phyloP scores from a whole-genome alignment of 129 eudicot species.

The Heracleum sosnowskyi region DNA sequence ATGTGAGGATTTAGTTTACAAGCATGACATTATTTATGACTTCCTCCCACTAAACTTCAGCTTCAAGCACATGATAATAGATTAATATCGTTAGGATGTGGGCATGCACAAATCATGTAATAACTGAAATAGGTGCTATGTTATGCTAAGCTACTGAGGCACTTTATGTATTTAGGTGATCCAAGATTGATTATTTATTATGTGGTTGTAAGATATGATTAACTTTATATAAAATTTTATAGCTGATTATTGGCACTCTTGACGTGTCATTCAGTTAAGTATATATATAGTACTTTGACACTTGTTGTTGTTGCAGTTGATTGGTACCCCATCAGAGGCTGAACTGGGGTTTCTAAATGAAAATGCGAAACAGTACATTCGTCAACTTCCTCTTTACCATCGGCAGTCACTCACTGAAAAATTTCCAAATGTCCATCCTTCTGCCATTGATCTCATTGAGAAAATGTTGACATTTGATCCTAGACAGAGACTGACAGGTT shows the following conservation, averaged over 20 bases:
- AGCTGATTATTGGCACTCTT: neutral
- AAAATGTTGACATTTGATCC: conserved; percentile 94
- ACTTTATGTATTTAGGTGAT: neutral
- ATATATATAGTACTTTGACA: neutral
- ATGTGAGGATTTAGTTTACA: too few relatives aligned
- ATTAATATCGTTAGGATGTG: neutral
- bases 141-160: neutral
- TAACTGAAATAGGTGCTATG: neutral
- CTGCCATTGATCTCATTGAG: conserved; percentile 24
- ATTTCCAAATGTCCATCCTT: conserved; percentile 75
- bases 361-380: conserved; percentile 70
- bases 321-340: conserved; percentile 87
- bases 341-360: conserved; percentile 79
- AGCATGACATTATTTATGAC: too few relatives aligned
- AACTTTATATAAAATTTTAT: neutral
- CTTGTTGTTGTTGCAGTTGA: conserved; percentile 39
- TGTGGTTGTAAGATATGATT: neutral
- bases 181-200: neutral
- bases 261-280: neutral
- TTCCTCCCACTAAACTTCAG: too few relatives aligned
- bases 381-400: conserved; percentile 51
- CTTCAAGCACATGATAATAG: neutral
- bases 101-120: neutral
- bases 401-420: conserved; percentile 63
- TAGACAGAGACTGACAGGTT: conserved; percentile 76